phyloP scores from a whole-genome alignment of 2,329 filamentous ascomycete species.

The Cytospora leucostoma region DNA sequence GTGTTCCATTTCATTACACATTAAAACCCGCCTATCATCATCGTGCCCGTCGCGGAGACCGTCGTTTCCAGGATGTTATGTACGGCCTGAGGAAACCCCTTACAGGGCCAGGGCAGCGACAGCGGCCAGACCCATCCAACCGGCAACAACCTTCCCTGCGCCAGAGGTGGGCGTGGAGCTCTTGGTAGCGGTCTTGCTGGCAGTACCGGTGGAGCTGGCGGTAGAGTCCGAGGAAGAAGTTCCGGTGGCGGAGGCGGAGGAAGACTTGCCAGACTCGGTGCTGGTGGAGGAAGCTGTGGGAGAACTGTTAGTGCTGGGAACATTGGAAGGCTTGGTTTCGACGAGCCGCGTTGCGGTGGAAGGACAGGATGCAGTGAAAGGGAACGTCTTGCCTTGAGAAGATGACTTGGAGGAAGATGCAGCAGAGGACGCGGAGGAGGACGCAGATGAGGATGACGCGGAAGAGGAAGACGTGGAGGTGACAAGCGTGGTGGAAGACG shows the following conservation, averaged over 20 bases:
- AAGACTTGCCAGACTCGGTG: neutral
- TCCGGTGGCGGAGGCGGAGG: neutral
- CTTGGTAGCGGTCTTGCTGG: conserved; percentile 8
- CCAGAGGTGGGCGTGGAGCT: conserved; percentile 14
- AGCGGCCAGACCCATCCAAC: conserved; percentile 23
- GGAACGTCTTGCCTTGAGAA: conserved; percentile 16
- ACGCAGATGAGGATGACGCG: conserved; percentile 8
- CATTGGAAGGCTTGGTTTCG: neutral
- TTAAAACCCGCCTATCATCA: conserved; percentile 17
- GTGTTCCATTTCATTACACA: conserved; percentile 24
- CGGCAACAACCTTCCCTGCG: conserved; percentile 24
- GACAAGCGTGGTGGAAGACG: conserved; percentile 14
- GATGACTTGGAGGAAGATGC: conserved; percentile 9
- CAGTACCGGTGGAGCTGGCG: conserved; percentile 3
- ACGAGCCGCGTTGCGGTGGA: neutral
- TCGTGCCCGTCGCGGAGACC: neutral
- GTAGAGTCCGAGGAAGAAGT: conserved; percentile 5
- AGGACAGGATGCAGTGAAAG: conserved; percentile 10
- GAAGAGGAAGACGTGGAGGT: conserved; percentile 11
- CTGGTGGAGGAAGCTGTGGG: conserved; percentile 17
- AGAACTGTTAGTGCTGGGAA: neutral
- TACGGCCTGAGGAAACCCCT: neutral
- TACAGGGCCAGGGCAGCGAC: conserved; percentile 26
- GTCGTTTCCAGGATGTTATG: neutral
- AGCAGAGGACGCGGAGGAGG: conserved; percentile 17